Evolutionary conservation across 73 alveolate genomes (phyloP), one percentile per base, ranked within the genome.

Genomic region (Uronychia setigera): DNA sequence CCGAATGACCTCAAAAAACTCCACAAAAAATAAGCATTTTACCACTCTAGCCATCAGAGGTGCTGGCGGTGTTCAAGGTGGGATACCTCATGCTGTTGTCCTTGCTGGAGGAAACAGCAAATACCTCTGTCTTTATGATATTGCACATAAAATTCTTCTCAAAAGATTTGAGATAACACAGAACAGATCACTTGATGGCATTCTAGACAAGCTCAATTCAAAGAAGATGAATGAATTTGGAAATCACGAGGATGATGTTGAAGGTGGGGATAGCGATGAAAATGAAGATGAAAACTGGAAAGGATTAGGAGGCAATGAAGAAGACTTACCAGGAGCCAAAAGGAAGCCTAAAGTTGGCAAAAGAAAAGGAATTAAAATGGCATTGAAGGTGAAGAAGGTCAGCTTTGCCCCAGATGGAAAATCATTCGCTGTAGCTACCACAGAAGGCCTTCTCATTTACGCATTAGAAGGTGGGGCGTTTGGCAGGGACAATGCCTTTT

Each of bases 71-170:
- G 19, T 19, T 11, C 5, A 46, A 5, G 67, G 67, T 46, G 67
- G 67, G 19, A 46, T 46, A 5, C 67, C 67, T 19, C 5, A 46
- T 46, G 67, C 67, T 11, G n/a, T 46, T 19, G 67, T 46, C 67
- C 67, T 46, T 11, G 98, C 98, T 76, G 99, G 99, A 34, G 99
- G 99, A 29, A 96, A 97, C 84, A 89, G 98, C 35, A 96, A 97
- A 89, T 94, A 92, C 90, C 91, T 96, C 76, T 95, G 98, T 80
- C 86, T 97, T 25, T 97, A 97, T 90, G 99, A 97, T 88, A 91
- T 92, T 96, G 91, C 91, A 82, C 91, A 92, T 84, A 95, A 96
- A 88, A 87, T 97, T 1, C 87, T 97, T 82, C 92, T 97, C 35
- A 96, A 97, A 75, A 93, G 96, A 93, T 93, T 96, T 81, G 92